These are phyloP conservation scores for Musa schizocarpa DNA, from an alignment of 176 grass and related monocot genomes.

Conservation along the genomic window DNA sequence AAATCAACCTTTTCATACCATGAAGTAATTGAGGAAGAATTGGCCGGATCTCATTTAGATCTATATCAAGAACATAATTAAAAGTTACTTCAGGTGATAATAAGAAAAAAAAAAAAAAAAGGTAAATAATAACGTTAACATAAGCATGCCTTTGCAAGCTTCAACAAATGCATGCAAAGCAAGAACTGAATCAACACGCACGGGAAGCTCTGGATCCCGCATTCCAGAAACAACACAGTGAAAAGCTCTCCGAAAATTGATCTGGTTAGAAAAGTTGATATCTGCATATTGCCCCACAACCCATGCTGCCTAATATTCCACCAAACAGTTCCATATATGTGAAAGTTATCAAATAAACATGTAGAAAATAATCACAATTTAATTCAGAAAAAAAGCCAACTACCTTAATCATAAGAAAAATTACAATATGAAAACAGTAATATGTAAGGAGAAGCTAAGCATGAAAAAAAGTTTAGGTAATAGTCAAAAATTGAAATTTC, in stretches of 20 bases:
- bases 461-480: no score
- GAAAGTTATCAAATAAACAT: not conserved
- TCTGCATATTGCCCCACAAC: constrained; percentile 94
- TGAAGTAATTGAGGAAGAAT: constrained; percentile 87
- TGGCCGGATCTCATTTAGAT: constrained; percentile 70
- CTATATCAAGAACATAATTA: constrained; percentile 25
- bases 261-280: constrained; percentile 56
- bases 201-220: constrained; percentile 73
- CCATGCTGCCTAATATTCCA: constrained; percentile 64
- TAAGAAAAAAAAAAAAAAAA: not conserved
- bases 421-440: no score
- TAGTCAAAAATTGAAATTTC: no score
- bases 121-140: not conserved
- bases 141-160: constrained; percentile 68
- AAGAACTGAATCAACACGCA: constrained; percentile 89
- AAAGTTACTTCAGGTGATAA: not conserved
- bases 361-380: not conserved
- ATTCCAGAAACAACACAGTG: constrained; percentile 58
- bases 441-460: no score
- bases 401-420: no score
- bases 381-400: no score
- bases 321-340: not conserved
- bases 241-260: constrained; percentile 59
- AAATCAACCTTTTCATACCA: constrained; percentile 37
- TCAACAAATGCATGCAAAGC: constrained; percentile 82